Evolutionary conservation across 768 basidiomycete species (phyloP).

Genomic region (Psilocybe cyanescens): DNA sequence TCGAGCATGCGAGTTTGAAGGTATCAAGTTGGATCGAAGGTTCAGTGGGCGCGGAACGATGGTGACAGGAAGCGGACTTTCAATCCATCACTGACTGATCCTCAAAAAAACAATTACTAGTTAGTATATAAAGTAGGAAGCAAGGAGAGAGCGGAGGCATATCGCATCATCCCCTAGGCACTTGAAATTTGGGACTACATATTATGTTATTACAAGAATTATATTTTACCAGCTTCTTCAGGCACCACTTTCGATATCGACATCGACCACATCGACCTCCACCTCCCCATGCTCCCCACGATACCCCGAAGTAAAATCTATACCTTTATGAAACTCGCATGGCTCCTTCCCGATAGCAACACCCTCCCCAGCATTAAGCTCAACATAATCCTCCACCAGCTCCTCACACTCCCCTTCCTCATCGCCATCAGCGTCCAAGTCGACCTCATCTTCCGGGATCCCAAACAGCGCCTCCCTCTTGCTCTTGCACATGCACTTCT

Average conservation of each 20-base stretch:
- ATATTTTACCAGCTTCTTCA: no score
- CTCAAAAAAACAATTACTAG: no score
- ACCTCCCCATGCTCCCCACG: background rate
- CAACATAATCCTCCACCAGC: slow-evolving; percentile 30
- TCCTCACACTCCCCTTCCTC: slow-evolving; percentile 23
- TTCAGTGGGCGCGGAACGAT: no score
- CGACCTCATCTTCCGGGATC: slow-evolving; percentile 26
- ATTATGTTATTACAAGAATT: no score
- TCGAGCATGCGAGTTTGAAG: no score
- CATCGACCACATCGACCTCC: background rate
- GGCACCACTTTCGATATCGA: background rate
- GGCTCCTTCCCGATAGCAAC: slow-evolving; percentile 62
- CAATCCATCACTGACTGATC: no score
- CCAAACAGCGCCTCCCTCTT: slow-evolving; percentile 1
- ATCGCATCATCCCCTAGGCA: no score
- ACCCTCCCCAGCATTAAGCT: slow-evolving; percentile 48
- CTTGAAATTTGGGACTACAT: no score
- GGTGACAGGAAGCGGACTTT: no score
- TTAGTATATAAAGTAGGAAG: no score
- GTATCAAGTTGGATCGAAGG: no score
- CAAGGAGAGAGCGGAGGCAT: no score
- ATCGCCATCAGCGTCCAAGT: slow-evolving; percentile 11
- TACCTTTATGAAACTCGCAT: slow-evolving; percentile 61
- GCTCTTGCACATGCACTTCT: slow-evolving; percentile 34
- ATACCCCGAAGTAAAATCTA: background rate